These are phyloP conservation scores for Plectranthus barbatus DNA, from an alignment of 257 asterid species.

Conservation along the genomic window DNA sequence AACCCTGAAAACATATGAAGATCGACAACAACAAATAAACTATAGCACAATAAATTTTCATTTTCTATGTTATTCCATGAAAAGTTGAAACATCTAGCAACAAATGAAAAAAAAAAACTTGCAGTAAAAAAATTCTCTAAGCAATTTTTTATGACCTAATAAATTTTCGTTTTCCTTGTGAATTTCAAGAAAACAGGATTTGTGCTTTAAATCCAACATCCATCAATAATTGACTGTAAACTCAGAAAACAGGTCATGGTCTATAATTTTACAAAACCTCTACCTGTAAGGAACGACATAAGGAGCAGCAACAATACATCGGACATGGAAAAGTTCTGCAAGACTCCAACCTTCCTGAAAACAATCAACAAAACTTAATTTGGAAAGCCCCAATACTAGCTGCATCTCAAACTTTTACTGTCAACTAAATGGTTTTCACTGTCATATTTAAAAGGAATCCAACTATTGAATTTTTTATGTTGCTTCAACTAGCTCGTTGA, in stretches of 20 bases:
- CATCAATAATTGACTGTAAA: neutral
- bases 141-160: neutral
- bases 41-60: no score
- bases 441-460: neutral
- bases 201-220: neutral
- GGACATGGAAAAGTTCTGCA: slow-evolving; percentile 80
- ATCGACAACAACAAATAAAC: neutral
- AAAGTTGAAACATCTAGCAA: neutral
- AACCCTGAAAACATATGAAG: neutral
- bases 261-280: neutral
- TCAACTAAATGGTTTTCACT: neutral
- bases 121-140: neutral
- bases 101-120: neutral
- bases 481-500: slow-evolving; percentile 9
- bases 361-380: slow-evolving; percentile 3
- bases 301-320: slow-evolving; percentile 85
- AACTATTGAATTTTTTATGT: slow-evolving; percentile 8
- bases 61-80: neutral
- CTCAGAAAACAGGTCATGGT: neutral
- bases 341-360: slow-evolving; percentile 97
- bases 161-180: neutral
- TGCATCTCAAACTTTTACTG: neutral
- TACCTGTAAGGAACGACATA: slow-evolving; percentile 96
- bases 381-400: neutral
- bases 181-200: neutral